Percentiles rank a stretch among this genome's conserved stretches.
Evolutionary conservation across 495 filamentous ascomycete species (phyloP).

Genomic region (Aspergillus biplanus): DNA sequence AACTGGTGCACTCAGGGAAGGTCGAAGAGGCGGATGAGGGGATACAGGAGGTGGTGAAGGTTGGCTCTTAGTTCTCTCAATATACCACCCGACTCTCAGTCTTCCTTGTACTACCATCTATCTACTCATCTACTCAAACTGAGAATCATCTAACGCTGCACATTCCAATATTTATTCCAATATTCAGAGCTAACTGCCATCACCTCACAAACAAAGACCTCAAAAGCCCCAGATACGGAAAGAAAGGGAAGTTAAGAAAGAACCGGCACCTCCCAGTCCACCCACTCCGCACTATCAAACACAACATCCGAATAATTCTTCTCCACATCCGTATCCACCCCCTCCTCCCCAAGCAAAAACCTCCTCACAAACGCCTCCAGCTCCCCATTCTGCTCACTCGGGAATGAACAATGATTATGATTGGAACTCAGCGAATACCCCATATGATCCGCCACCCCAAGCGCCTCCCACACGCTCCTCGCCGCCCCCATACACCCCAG

Average conservation of each 20-base stretch:
- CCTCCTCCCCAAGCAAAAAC: conserved; percentile 10
- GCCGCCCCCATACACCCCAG: conserved; percentile 18
- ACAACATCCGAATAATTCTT: conserved; percentile 7
- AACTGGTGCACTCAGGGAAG: no score
- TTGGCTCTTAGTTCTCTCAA: no score
- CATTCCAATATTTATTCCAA: no score
- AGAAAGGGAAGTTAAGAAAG: background rate
- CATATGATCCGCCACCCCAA: conserved; percentile 14
- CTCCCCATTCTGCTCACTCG: conserved; percentile 6
- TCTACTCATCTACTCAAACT: no score
- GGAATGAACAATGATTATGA: conserved; percentile 16
- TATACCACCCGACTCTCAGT: no score
- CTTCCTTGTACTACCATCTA: no score
- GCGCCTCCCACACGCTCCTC: conserved; percentile 6
- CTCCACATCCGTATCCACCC: background rate
- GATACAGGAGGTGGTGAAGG: no score
- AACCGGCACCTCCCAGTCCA: conserved; percentile 14
- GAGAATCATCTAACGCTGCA: no score
- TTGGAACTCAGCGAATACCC: conserved; percentile 12
- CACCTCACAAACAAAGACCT: no score
- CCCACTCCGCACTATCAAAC: conserved; percentile 9
- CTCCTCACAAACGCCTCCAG: conserved; percentile 10
- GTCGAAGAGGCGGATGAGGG: no score
- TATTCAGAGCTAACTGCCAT: no score
- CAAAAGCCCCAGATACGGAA: no score